Conservation (phyloP, 2,329 filamentous ascomycete genomes). For the Cadophora sp. region DNA sequence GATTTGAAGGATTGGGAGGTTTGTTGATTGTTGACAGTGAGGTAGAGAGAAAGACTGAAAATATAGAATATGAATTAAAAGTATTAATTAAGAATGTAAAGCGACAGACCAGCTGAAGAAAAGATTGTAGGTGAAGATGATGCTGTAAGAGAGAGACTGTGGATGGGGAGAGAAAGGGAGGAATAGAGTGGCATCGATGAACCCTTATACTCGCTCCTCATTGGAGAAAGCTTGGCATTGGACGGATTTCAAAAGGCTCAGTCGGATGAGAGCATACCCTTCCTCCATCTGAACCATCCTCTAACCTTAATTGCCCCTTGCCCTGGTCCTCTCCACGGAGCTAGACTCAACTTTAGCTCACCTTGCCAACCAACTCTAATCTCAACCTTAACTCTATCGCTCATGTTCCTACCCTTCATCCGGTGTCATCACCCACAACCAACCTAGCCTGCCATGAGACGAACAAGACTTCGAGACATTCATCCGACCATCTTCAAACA, state of each 20-base stretch:
- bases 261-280: neutral
- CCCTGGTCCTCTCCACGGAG: neutral
- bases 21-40: conserved; percentile 5
- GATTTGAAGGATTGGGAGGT: conserved; percentile 8
- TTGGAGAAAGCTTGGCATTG: conserved; percentile 19
- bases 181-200: conserved; percentile 11
- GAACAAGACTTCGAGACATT: conserved; percentile 21
- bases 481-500: conserved; percentile 25
- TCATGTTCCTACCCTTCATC: conserved; percentile 17
- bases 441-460: conserved; percentile 14
- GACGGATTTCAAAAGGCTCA: neutral
- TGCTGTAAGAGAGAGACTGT: conserved; percentile 22
- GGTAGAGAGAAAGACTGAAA: conserved; percentile 11
- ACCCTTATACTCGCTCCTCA: conserved; percentile 23
- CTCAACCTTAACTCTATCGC: conserved; percentile 19
- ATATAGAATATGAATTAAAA: conserved; percentile 21
- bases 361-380: conserved; percentile 12
- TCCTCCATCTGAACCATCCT: conserved; percentile 20
- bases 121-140: conserved; percentile 16
- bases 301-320: conserved; percentile 22
- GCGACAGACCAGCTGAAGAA: conserved; percentile 27
- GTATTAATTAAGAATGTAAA: conserved; percentile 18
- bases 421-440: conserved; percentile 16
- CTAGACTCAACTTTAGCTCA: neutral
- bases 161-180: conserved; percentile 19